Conservation (phyloP, 495 filamentous ascomycete species). For the Neurospora tetraspora region DNA sequence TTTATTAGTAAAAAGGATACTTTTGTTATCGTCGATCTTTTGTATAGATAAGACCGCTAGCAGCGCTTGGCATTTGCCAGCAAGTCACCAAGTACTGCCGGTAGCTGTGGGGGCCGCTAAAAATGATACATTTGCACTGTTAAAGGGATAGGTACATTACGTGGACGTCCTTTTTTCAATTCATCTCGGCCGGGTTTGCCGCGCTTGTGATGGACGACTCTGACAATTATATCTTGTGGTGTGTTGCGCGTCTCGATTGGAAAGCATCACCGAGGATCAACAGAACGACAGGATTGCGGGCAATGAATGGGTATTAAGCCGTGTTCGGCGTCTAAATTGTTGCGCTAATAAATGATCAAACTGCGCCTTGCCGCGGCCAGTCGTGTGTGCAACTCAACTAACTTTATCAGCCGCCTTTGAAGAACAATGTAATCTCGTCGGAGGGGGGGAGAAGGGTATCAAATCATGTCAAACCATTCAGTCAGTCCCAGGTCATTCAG, state of each 20-base stretch:
- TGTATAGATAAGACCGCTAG: too few species aligned
- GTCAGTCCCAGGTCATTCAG: too few species aligned
- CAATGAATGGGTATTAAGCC: background rate
- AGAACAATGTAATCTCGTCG: background rate
- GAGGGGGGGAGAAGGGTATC: background rate
- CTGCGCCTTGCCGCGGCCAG: background rate
- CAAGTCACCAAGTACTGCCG: too few species aligned
- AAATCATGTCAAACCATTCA: background rate
- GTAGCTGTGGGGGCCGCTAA: too few species aligned
- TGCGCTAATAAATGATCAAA: background rate
- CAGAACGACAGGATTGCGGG: background rate
- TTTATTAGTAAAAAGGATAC: too few species aligned
- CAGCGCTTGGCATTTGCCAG: too few species aligned
- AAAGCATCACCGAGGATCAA: background rate
- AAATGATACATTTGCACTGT: too few species aligned
- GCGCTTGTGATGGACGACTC: background rate
- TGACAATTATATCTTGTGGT: background rate
- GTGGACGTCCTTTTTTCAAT: background rate
- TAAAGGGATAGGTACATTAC: background rate
- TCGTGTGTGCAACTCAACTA: background rate
- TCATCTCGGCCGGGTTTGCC: background rate
- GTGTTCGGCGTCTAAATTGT: background rate
- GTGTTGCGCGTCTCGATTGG: background rate
- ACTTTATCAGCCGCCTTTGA: background rate
- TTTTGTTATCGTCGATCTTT: too few species aligned